phyloP scores from a whole-genome alignment of 2,329 filamentous ascomycete species.

The Monilinia fructicola region DNA sequence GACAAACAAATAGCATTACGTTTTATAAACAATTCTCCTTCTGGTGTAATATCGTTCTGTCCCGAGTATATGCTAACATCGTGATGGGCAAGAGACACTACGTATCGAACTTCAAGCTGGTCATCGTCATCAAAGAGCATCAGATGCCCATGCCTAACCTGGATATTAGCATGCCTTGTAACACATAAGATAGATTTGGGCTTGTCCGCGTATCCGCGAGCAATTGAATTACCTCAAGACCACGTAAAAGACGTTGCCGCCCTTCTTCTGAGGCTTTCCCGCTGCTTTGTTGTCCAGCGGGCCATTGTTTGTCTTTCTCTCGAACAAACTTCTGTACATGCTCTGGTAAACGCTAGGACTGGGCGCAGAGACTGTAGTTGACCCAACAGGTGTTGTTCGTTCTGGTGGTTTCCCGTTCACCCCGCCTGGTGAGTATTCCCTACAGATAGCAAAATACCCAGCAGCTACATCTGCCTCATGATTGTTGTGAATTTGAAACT shows the following conservation, averaged over 20 bases:
- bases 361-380: constrained; percentile 69
- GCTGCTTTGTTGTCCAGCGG: constrained; percentile 40
- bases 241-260: constrained; percentile 90
- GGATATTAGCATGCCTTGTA: constrained; percentile 3
- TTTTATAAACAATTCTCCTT: constrained; percentile 95
- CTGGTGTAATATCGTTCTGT: constrained; percentile 67
- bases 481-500: constrained; percentile 54
- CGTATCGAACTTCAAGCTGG: constrained; percentile 92
- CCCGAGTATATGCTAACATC: constrained; percentile 82
- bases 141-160: constrained; percentile 77
- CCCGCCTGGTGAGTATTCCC: constrained; percentile 87
- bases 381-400: constrained; percentile 75
- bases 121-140: constrained; percentile 98
- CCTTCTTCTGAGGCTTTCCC: constrained; percentile 50
- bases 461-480: constrained; percentile 77
- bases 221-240: constrained; percentile 66
- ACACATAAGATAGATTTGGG: too few relatives aligned
- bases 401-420: constrained; percentile 92
- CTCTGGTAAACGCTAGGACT: constrained; percentile 96
- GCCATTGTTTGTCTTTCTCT: constrained; percentile 60
- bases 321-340: constrained; percentile 96
- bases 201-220: not conserved
- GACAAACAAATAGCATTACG: constrained; percentile 82
- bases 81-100: constrained; percentile 89
- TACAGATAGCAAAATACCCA: constrained; percentile 92